Conservation (phyloP, 1,284 basidiomycete species). For the Ustilago vetiveriae region DNA sequence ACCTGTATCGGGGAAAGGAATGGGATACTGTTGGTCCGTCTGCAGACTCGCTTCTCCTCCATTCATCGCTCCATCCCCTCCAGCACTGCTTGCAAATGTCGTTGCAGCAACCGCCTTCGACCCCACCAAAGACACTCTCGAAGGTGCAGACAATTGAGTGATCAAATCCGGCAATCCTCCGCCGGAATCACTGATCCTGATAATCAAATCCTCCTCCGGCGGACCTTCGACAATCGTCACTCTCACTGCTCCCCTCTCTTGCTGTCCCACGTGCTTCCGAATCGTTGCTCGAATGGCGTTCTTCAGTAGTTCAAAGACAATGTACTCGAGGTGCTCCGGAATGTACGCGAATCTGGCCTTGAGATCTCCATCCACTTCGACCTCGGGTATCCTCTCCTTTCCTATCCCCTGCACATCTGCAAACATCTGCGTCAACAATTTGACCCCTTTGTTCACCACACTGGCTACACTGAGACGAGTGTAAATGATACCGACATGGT, state of each 20-base stretch:
- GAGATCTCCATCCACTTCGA: constrained; percentile 78
- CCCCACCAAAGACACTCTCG: background rate
- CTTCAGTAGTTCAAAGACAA: constrained; percentile 86
- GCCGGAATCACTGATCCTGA: constrained; percentile 58
- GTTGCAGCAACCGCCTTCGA: background rate
- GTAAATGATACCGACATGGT: constrained; percentile 85
- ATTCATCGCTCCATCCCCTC: background rate
- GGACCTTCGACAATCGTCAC: constrained; percentile 64
- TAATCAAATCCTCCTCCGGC: constrained; percentile 62
- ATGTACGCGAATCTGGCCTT: constrained; percentile 84
- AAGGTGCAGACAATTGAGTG: constrained; percentile 18
- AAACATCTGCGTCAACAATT: constrained; percentile 75
- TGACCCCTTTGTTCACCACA: constrained; percentile 72
- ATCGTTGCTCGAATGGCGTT: constrained; percentile 71
- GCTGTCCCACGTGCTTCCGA: constrained; percentile 25
- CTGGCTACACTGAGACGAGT: constrained; percentile 76
- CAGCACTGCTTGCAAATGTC: constrained; percentile 3
- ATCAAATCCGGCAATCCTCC: constrained; percentile 53
- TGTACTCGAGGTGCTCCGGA: constrained; percentile 84
- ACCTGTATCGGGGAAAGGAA: constrained; percentile 39
- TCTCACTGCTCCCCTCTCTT: constrained; percentile 30
- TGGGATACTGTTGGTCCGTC: constrained; percentile 34
- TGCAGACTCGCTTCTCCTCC: background rate
- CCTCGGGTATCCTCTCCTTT: constrained; percentile 72
- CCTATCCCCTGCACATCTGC: constrained; percentile 70